Evolutionary conservation across 2,329 filamentous ascomycete genomes (phyloP), one percentile per base, ranked within the genome.

Genomic region (Beauveria asiatica): DNA sequence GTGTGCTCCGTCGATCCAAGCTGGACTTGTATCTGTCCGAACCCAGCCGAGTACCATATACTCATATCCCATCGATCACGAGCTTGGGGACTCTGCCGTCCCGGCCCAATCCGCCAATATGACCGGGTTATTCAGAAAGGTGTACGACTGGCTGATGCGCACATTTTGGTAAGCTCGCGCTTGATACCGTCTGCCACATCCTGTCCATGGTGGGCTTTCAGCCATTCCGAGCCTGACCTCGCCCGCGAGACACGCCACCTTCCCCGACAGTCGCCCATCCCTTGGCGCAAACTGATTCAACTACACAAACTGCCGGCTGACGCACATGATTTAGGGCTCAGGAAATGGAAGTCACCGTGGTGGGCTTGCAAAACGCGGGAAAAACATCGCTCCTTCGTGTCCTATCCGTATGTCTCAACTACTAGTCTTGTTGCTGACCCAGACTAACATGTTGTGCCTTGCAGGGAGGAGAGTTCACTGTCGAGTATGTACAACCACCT

Each of bases 261-360:
- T 19, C n/a, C 25, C 27, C 11, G 27, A 51, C 17, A 37, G 25
- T 23, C 16, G 16, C 17, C 30, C 45, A 13, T 19, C 1, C 17
- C 19, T 16, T 16, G n/a, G 51, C 9, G 17, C 39, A 30, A 17
- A 19, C 45, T 33, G 30, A 27, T 33, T 56, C 42, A n/a, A 21
- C 42, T 50, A 30, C 19, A 37, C 25, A 33, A 27, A 33, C 19
- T 21, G 16, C 45, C 42, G 30, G 23, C 57, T 61, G 52, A 61
- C 44, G 37, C 42, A 49, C 33, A 48, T n/a, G 21, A 5, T 61
- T 63, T 66, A 97, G 93, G 94, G 92, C 93, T 67, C 96, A 92
- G 66, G 94, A 99, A 80, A 97, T 99, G 92, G 94, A 99, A 77
- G 93, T 99, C 73, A 97, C 94, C 67, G 96, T 99, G 88, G 93